Percentiles rank a stretch among this genome's conserved stretches.
phyloP scores from a whole-genome alignment of 805 yeast species.

The Candida taoyuanica region DNA sequence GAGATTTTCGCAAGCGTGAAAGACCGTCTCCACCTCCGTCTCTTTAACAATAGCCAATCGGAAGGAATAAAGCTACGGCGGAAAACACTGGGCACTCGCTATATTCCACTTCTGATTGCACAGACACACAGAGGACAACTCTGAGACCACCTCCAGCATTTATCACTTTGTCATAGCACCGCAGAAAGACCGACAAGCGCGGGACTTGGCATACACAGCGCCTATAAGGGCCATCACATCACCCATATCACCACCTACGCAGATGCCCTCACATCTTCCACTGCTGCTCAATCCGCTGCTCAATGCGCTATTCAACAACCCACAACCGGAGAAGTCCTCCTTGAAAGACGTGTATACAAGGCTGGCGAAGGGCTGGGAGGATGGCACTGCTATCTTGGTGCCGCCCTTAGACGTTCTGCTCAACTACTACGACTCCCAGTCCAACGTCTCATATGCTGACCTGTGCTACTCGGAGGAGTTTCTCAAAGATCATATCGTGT shows the following conservation, averaged over 20 bases:
- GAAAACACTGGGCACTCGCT: too few species aligned
- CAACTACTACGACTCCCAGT: conserved; percentile 34
- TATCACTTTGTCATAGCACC: too few species aligned
- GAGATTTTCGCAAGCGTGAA: too few species aligned
- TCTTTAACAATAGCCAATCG: too few species aligned
- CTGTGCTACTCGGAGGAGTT: conserved; percentile 57
- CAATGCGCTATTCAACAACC: conserved; percentile 63
- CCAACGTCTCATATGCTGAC: conserved; percentile 40
- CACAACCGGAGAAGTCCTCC: conserved; percentile 43
- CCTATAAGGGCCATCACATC: not conserved
- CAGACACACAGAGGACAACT: too few species aligned
- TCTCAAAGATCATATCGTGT: conserved; percentile 56
- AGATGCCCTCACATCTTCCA: conserved; percentile 44
- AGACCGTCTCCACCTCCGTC: too few species aligned
- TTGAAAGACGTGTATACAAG: conserved; percentile 42
- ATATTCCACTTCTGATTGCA: too few species aligned
- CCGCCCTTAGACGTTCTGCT: conserved; percentile 52
- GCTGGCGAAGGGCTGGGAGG: conserved; percentile 30
- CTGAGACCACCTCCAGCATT: too few species aligned
- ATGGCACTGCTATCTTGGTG: conserved; percentile 56
- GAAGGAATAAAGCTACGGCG: too few species aligned
- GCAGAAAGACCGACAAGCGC: too few species aligned
- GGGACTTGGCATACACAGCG: too few species aligned
- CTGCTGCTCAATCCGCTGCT: conserved; percentile 56
- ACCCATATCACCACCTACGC: not conserved